Evolutionary conservation across 306 rosid species (phyloP).

Genomic region (Pachyrhizus erosus): DNA sequence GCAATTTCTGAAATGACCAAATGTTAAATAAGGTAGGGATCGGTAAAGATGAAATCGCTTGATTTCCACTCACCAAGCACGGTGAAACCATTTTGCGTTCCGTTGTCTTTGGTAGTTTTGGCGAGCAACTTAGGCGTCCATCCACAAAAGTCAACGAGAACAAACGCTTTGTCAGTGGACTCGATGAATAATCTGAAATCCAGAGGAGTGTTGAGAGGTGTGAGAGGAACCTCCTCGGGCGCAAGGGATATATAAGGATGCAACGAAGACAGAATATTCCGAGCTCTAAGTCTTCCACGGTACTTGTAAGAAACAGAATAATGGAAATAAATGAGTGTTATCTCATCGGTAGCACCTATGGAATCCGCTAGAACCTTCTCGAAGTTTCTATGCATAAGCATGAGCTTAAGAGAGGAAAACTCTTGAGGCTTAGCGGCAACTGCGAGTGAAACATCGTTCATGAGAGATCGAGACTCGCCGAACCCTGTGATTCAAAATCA

Average conservation of each 20-base stretch:
- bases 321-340: conserved; percentile 62
- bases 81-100: conserved; percentile 48
- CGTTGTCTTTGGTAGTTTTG: conserved; percentile 54
- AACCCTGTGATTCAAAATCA: conserved; percentile 70
- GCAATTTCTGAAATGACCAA: background rate
- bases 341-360: conserved; percentile 64
- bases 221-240: conserved; percentile 69
- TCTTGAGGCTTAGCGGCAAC: conserved; percentile 44
- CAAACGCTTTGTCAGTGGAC: conserved; percentile 74
- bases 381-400: conserved; percentile 59
- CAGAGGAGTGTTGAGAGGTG: conserved; percentile 48
- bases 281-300: conserved; percentile 67
- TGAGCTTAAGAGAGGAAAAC: conserved; percentile 63
- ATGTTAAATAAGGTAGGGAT: background rate
- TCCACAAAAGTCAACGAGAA: conserved; percentile 87
- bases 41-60: conserved; percentile 8
- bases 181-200: conserved; percentile 60
- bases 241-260: conserved; percentile 45
- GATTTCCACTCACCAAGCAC: conserved; percentile 50
- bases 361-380: conserved; percentile 73
- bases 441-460: conserved; percentile 55
- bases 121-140: conserved; percentile 72
- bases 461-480: conserved; percentile 86
- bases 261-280: conserved; percentile 60
- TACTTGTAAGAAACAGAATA: conserved; percentile 74